Evolutionary conservation across 2,329 filamentous ascomycete genomes (phyloP), one percentile per base, ranked within the genome.

Genomic region (Pseudocercospora musae): DNA sequence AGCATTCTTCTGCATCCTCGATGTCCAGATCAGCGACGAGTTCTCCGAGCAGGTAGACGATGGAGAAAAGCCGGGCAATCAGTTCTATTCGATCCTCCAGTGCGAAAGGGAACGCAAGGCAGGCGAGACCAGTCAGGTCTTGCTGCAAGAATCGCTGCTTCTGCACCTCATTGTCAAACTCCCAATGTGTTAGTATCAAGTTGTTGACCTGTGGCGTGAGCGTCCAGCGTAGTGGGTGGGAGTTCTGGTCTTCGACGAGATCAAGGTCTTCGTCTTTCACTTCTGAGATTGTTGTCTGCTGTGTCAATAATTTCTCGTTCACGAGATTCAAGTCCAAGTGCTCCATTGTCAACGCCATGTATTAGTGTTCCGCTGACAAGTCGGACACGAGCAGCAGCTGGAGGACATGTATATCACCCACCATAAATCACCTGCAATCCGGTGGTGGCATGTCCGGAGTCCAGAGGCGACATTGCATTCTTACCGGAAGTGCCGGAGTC

Each of bases 41-140:
- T 46, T 58, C 59, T 57, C 50, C 55, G 7, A 64, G 59, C n/a
- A 62, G 13, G 49, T 52, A 64, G 15, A 59, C 40, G 27, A 64
- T 42, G 7, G 62, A 62, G 49, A 64, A 62, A 7, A 64, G 55
- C 8, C 59, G 42, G 4, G 62, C 62, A 40, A 62, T 57, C 23
- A 64, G 44, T 20, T 59, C 55, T 48, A 64, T 64, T 4, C 62
- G 55, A 11, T 64, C 62, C 23, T 62, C 62, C 18, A 64, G 58
- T 5, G 62, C 62, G n/a, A 57, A 64, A 1, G 62, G 58, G 50
- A 62, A 64, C 11, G 37, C 49, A 29, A 57, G 59, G 40, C 59
- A 59, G 20, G 62, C 62, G 10, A 62, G 23, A 13, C 62, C 62
- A 6, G 59, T 40, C 15, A 64, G 23, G 44, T 64, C 62, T 23